Percentiles rank a stretch among this genome's conserved stretches.
Evolutionary conservation across 164 flowering plant genomes (phyloP).

Genomic region (Vitis rupestris): DNA sequence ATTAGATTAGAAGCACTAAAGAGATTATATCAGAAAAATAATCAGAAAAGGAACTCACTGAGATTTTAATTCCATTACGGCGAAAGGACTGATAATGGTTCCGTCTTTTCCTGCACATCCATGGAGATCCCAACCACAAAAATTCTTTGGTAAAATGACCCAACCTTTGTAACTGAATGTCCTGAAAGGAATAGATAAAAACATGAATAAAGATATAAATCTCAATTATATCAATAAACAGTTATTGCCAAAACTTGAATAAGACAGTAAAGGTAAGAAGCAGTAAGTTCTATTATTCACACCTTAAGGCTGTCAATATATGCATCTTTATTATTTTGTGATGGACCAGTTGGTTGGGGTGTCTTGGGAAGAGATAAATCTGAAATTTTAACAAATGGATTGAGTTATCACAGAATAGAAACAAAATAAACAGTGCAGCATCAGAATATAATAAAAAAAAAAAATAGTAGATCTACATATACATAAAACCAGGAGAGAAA

Average conservation of each 20-base stretch:
- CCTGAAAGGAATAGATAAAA: constrained; percentile 24
- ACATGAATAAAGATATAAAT: background rate
- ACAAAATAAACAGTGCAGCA: background rate
- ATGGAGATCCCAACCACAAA: constrained; percentile 68
- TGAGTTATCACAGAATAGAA: background rate
- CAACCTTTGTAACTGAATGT: constrained; percentile 21
- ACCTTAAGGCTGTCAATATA: constrained; percentile 34
- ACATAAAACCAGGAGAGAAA: background rate
- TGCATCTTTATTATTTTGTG: constrained; percentile 18
- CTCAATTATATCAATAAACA: background rate
- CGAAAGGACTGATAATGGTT: constrained; percentile 67
- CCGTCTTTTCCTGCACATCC: constrained; percentile 61
- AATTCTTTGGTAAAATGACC: constrained; percentile 35
- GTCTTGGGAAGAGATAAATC: constrained; percentile 21
- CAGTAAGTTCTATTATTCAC: background rate
- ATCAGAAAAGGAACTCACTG: constrained; percentile 44
- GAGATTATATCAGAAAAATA: background rate
- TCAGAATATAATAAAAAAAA: background rate
- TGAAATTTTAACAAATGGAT: constrained; percentile 10
- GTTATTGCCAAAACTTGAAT: background rate
- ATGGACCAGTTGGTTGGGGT: constrained; percentile 12
- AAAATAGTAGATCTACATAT: background rate
- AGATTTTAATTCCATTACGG: constrained; percentile 65
- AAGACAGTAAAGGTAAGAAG: background rate
- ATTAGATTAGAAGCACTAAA: too few relatives aligned